A percentile compares a stretch with the other conserved stretches of the same genome.
phyloP scores from a whole-genome alignment of 108 stramenopile genomes.

The Epipyxis sp. region DNA sequence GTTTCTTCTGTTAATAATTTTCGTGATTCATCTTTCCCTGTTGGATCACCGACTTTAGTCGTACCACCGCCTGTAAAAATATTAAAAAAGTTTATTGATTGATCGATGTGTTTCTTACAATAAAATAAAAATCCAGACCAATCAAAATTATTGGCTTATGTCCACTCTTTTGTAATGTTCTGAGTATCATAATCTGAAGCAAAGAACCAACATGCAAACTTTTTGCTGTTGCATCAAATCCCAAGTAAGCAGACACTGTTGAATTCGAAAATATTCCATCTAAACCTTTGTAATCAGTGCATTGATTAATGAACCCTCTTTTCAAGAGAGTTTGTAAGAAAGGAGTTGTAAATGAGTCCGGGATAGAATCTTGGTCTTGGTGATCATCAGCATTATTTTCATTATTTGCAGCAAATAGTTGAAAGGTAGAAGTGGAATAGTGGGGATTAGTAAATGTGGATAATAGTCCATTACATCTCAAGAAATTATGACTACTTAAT shows the following conservation, averaged over 20 bases:
- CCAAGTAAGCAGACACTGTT: constrained; percentile 72
- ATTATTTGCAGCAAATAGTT: too few species aligned
- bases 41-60: constrained; percentile 94
- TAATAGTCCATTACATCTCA: too few species aligned
- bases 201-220: constrained; percentile 93
- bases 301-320: constrained; percentile 54
- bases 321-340: constrained; percentile 21
- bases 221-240: constrained; percentile 96
- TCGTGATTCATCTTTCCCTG: constrained; percentile 90
- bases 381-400: too few species aligned
- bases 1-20: constrained; percentile 58
- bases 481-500: too few species aligned
- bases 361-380: too few species aligned
- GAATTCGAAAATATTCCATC: constrained; percentile 40
- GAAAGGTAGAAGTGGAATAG: too few species aligned
- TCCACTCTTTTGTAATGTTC: constrained; percentile 79
- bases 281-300: constrained; percentile 49
- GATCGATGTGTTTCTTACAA: neutral
- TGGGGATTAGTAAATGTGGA: too few species aligned
- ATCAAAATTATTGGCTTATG: constrained; percentile 51
- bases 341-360: neutral
- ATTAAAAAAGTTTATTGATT: constrained; percentile 84
- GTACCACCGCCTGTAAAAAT: too few species aligned
- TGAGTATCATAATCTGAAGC: constrained; percentile 92
- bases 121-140: neutral